Percentiles rank a stretch among this genome's conserved stretches.
phyloP scores from a whole-genome alignment of 1,284 basidiomycete genomes.

The Ceratobasidium sp. region DNA sequence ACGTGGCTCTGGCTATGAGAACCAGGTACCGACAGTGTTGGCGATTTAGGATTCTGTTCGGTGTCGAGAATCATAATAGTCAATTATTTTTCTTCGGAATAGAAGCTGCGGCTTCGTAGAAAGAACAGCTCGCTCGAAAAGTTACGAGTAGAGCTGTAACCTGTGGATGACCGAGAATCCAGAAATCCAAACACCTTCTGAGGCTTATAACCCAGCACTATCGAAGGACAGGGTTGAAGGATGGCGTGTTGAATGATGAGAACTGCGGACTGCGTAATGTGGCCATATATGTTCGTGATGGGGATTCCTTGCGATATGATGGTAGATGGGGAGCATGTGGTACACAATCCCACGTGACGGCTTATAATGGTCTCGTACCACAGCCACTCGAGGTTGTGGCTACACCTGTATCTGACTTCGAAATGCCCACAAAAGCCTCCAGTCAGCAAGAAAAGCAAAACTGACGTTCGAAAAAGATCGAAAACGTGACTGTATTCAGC shows the following conservation, averaged over 20 bases:
- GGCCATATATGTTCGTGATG: background rate
- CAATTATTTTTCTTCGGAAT: background rate
- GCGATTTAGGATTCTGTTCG: slow-evolving; percentile 3
- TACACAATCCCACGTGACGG: background rate
- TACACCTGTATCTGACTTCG: background rate
- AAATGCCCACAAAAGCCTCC: background rate
- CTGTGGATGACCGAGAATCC: background rate
- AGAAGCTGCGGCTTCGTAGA: background rate
- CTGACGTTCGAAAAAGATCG: no score
- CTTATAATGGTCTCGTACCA: background rate
- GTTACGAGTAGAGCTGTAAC: background rate
- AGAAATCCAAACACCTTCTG: background rate
- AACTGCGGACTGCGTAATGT: background rate
- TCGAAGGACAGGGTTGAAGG: no score
- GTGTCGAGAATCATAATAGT: slow-evolving; percentile 14
- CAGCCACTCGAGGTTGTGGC: background rate
- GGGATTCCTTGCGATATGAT: background rate
- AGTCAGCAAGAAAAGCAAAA: no score
- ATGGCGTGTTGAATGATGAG: no score
- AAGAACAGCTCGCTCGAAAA: background rate
- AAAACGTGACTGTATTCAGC: no score
- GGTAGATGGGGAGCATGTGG: background rate
- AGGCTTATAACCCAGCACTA: no score
- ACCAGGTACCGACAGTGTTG: background rate
- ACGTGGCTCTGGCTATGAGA: background rate